Percentiles rank a stretch among this genome's conserved stretches.
phyloP scores from a whole-genome alignment of 345 rosid species.

The Lumnitzera racemosa region DNA sequence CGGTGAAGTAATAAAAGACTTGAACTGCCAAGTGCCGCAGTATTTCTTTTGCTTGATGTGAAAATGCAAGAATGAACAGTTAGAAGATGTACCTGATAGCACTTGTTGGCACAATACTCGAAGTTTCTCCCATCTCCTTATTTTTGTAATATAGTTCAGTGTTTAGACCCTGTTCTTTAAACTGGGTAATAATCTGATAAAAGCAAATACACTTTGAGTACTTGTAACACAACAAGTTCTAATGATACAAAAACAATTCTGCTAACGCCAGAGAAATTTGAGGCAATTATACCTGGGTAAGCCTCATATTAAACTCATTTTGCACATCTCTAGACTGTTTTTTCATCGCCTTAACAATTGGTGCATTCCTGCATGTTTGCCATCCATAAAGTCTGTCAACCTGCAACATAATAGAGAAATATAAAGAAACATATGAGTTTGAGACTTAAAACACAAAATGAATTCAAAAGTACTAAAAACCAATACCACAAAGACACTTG shows the following conservation, averaged over 20 bases:
- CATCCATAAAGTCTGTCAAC: slow-evolving; percentile 93
- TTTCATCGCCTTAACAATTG: slow-evolving; percentile 61
- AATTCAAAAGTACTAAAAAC: no score
- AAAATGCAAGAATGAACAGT: neutral
- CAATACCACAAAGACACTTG: no score
- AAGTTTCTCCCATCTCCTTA: slow-evolving; percentile 74
- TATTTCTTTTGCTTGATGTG: neutral
- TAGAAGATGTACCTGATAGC: slow-evolving; percentile 53
- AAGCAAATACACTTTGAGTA: slow-evolving; percentile 4
- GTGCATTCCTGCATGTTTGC: slow-evolving; percentile 72
- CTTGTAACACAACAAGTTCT: neutral
- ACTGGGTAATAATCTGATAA: slow-evolving; percentile 59
- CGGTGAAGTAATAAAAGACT: neutral
- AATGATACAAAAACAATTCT: neutral
- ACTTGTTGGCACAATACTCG: slow-evolving; percentile 89
- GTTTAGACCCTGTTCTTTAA: slow-evolving; percentile 87
- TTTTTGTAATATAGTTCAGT: slow-evolving; percentile 87
- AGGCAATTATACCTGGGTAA: slow-evolving; percentile 34
- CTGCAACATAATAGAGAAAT: slow-evolving; percentile 26
- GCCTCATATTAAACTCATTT: slow-evolving; percentile 67
- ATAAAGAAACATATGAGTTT: neutral
- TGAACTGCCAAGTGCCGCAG: neutral
- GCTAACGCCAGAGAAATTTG: neutral
- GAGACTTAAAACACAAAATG: no score
- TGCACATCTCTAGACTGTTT: slow-evolving; percentile 60